Evolutionary conservation across 2,329 filamentous ascomycete genomes (phyloP), one percentile per base, ranked within the genome.

Genomic region (Paradendryphiella salina): DNA sequence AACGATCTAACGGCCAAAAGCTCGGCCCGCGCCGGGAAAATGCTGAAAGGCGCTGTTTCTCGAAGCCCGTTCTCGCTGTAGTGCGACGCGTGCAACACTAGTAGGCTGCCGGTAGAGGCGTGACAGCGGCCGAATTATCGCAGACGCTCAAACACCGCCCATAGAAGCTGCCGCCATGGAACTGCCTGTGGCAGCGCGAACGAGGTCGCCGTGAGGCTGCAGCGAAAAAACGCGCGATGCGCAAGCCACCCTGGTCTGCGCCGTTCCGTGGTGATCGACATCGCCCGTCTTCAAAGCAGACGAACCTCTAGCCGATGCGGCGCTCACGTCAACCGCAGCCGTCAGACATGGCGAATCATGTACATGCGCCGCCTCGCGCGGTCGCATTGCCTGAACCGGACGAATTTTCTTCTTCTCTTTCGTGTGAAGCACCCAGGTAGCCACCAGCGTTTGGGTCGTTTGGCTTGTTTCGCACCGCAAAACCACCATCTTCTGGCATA

Each of bases 21-120:
- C 64, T 68, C 70, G 70, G 70, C 69, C 70, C 70, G 70, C 69
- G 57, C 69, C 69, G 69, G 69, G 61, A 69, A 63, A 67, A 66
- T 61, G 52, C 50, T 57, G 40, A 21, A 56, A 50, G 23, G 18
- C 56, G 59, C 60, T 62, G 64, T 60, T 48, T 73, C 67, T 72
- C 65, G 69, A 73, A 72, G 66, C 61, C 62, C 63, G 60, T 56
- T 57, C 58, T 64, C 61, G 56, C 43, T 47, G 58, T 50, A 50
- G 60, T 64, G 59, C 49, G 50, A 52, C 44, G 44, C 46, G 65
- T 61, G 61, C 60, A 56, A 57, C 59, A 48, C 58, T 62, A 56
- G 59, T 57, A 45, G 50, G 56, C 59, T 55, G 61, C 59, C 63
- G 54, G 59, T 59, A 57, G 46, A 53, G 18, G 50, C 54, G 63